Percentiles rank a stretch among this genome's conserved stretches.
phyloP scores from a whole-genome alignment of 1,139 yeast genomes.

The Candida frijolesensis region DNA sequence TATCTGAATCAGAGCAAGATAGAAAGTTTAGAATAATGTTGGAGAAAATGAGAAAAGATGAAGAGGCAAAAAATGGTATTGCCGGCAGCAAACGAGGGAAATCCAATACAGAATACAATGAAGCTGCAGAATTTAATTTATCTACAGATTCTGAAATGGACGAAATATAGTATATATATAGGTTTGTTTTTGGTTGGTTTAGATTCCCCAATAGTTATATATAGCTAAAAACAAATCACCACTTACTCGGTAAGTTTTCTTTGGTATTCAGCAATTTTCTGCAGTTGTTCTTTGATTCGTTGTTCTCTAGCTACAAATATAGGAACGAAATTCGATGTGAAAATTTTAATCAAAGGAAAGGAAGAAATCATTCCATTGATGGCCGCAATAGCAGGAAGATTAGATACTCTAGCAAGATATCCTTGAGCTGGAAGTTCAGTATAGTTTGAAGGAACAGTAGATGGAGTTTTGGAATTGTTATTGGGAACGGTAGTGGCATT shows the following conservation, averaged over 20 bases:
- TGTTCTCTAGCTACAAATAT: conserved; percentile 42
- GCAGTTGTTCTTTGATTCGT: conserved; percentile 18
- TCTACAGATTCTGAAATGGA: conserved; percentile 21
- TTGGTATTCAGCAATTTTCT: conserved; percentile 6
- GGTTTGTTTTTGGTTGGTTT: background rate
- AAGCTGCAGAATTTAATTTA: conserved; percentile 18
- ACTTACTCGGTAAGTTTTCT: conserved; percentile 1
- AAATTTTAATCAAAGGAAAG: conserved; percentile 58
- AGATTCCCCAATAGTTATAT: background rate
- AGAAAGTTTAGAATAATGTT: conserved; percentile 18
- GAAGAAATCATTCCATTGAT: conserved; percentile 60
- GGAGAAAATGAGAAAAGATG: conserved; percentile 2
- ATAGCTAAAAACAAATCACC: background rate
- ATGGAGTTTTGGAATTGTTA: background rate
- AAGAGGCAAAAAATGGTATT: background rate
- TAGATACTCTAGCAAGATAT: conserved; percentile 46
- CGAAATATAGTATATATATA: conserved; percentile 15
- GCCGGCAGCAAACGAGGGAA: background rate
- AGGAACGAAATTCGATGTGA: conserved; percentile 63
- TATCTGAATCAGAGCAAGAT: conserved; percentile 34
- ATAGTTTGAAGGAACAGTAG: conserved; percentile 4
- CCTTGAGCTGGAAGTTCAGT: conserved; percentile 46
- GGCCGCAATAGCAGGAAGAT: conserved; percentile 61
- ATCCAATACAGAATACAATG: background rate
- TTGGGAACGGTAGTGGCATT: background rate